Conservation (phyloP, 495 filamentous ascomycete species). For the Talaromyces ruber region DNA sequence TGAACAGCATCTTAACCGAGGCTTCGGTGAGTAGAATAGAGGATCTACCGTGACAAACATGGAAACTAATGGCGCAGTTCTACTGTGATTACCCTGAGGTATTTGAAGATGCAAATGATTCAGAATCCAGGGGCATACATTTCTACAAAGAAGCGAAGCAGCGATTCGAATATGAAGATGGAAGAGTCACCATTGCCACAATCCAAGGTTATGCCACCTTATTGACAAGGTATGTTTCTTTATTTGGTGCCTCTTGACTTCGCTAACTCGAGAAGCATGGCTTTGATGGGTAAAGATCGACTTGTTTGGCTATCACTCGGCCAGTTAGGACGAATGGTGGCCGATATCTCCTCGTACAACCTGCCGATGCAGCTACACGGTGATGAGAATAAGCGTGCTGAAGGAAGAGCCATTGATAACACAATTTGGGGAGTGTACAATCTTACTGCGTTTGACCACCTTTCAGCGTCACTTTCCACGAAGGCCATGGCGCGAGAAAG, state of each 20-base stretch:
- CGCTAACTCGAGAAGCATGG: constrained; percentile 18
- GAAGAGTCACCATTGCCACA: constrained; percentile 19
- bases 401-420: constrained; percentile 13
- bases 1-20: constrained; percentile 35
- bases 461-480: constrained; percentile 16
- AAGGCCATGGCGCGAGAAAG: not conserved
- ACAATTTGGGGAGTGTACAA: constrained; percentile 26
- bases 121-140: constrained; percentile 13
- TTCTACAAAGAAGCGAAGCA: constrained; percentile 18
- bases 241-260: not conserved
- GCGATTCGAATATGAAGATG: constrained; percentile 13
- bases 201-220: constrained; percentile 26
- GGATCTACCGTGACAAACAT: not conserved
- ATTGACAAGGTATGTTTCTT: constrained; percentile 10
- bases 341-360: constrained; percentile 12
- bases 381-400: constrained; percentile 4
- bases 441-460: constrained; percentile 18
- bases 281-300: constrained; percentile 20
- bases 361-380: constrained; percentile 6
- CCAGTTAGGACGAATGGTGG: constrained; percentile 24
- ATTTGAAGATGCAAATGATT: constrained; percentile 7
- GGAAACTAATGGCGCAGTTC: constrained; percentile 9
- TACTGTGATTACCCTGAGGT: constrained; percentile 17
- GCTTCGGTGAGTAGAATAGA: constrained; percentile 23
- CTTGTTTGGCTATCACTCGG: constrained; percentile 27